Base-by-base conservation (phyloP, 495 filamentous ascomycete genomes). In the Aspergillus mulundensis region DNA sequence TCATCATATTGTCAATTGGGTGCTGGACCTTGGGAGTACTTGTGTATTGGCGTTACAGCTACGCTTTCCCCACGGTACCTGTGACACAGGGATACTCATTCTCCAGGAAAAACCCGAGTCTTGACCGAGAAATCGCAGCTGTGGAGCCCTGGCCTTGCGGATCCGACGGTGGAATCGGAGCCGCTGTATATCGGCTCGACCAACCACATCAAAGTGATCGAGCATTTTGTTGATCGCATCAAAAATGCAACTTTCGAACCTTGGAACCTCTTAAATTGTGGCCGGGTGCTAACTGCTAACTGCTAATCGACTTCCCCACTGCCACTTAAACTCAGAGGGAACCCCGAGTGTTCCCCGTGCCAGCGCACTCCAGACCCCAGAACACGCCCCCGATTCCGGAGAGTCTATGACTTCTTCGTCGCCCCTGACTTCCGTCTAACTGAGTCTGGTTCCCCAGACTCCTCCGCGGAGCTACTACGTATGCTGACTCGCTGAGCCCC, bases 41-140 rank as follows among this genome's bases (percentile, higher is more conserved):
- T 24, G 38, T 15, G 49, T 52, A 52, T 25, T 41, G 36, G n/a
- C 21, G 39, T 40, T 41, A 52, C 45, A 18, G 48, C 34, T 16
- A 24, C 40, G 7, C 41, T 41, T 19, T n/a, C 5, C 32, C n/a
- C 39, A 14, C 28, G 4, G 24, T 30, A 40, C n/a, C 25, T 14
- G 32, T 10, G 32, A 11, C 11, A n/a, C n/a, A n/a, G n/a, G n/a
- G n/a, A n/a, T 36, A 15, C 19, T 50, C 3, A 3, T 18, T 52
- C 38, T 42, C 21, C 38, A 10, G 1, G 18, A 25, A 38, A 53
- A 20, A n/a, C 7, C 53, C 53, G 53, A 56, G 44, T 34, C 44
- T 49, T 56, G 30, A 15, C 53, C 53, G 53, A 56, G 34, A 49
- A 56, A 40, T 56, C 36, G 21, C 32, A 42, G 53, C 41, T 7